These are phyloP conservation scores for Neodidymelliopsis sp. DNA, from an alignment of 2,329 filamentous ascomycete species.

Conservation along the genomic window DNA sequence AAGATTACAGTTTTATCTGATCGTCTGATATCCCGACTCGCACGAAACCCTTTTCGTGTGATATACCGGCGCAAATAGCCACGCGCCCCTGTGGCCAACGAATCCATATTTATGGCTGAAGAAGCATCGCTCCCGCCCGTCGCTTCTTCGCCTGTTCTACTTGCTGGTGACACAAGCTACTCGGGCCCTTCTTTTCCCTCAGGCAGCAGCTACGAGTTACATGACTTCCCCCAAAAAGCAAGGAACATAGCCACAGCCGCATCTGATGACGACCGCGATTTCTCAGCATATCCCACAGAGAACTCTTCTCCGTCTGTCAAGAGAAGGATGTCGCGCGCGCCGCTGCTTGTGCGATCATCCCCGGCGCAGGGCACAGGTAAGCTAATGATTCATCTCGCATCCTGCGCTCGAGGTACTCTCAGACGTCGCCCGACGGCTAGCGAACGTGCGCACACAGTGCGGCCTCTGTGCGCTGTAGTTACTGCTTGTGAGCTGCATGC, in stretches of 20 bases:
- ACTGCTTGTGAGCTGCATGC: not conserved
- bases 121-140: constrained; percentile 23
- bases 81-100: constrained; percentile 28
- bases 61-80: constrained; percentile 28
- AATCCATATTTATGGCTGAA: constrained; percentile 37
- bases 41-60: constrained; percentile 33
- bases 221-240: constrained; percentile 37
- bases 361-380: constrained; percentile 63
- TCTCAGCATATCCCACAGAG: constrained; percentile 21
- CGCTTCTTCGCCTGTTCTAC: constrained; percentile 30
- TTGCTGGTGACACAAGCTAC: constrained; percentile 30
- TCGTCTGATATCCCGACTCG: constrained; percentile 31
- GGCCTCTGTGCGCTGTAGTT: not conserved
- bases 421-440: constrained; percentile 5
- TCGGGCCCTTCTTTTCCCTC: constrained; percentile 24
- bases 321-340: constrained; percentile 58
- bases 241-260: constrained; percentile 35
- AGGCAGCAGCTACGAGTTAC: constrained; percentile 43
- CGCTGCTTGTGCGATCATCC: constrained; percentile 66
- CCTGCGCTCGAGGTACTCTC: constrained; percentile 14
- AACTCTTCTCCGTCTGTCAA: constrained; percentile 25
- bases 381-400: constrained; percentile 22
- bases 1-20: constrained; percentile 32
- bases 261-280: constrained; percentile 39
- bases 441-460: constrained; percentile 8